Evolutionary conservation across 2,329 filamentous ascomycete genomes (phyloP).

Genomic region (Penicillium sp.): DNA sequence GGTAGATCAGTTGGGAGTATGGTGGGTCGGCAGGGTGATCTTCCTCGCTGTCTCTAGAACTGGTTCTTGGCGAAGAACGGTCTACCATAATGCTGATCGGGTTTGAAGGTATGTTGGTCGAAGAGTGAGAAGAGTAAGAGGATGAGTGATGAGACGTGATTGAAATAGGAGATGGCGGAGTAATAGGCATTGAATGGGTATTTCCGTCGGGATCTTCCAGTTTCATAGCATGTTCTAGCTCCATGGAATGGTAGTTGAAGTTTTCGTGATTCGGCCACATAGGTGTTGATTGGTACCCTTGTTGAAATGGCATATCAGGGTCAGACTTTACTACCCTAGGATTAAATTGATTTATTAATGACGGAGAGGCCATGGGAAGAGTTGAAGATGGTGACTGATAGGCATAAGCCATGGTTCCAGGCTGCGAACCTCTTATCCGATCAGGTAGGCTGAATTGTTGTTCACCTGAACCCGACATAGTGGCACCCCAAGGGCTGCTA

Average conservation of each 20-base stretch:
- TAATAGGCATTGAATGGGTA: slow-evolving; percentile 7
- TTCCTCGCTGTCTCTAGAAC: slow-evolving; percentile 21
- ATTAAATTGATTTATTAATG: neutral
- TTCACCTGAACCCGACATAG: neutral
- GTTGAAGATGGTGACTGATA: neutral
- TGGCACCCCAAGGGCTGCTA: slow-evolving; percentile 7
- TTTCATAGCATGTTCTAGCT: slow-evolving; percentile 1
- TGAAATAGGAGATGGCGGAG: slow-evolving; percentile 23
- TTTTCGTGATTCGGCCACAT: neutral
- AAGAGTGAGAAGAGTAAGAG: slow-evolving; percentile 6
- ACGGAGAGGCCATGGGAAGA: neutral
- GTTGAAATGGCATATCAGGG: neutral
- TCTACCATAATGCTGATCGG: slow-evolving; percentile 1
- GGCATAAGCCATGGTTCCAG: neutral
- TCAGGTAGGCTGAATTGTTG: neutral
- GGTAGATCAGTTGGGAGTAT: slow-evolving; percentile 80
- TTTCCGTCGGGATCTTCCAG: slow-evolving; percentile 7
- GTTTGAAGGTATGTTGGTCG: neutral
- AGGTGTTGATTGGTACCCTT: neutral
- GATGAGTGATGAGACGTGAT: slow-evolving; percentile 21
- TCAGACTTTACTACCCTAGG: neutral
- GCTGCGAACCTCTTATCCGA: neutral
- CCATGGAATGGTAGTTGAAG: neutral
- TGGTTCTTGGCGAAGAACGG: slow-evolving; percentile 29
- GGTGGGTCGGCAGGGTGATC: slow-evolving; percentile 55